phyloP scores from a whole-genome alignment of 805 yeast genomes.

The Metschnikowia hibisci region DNA sequence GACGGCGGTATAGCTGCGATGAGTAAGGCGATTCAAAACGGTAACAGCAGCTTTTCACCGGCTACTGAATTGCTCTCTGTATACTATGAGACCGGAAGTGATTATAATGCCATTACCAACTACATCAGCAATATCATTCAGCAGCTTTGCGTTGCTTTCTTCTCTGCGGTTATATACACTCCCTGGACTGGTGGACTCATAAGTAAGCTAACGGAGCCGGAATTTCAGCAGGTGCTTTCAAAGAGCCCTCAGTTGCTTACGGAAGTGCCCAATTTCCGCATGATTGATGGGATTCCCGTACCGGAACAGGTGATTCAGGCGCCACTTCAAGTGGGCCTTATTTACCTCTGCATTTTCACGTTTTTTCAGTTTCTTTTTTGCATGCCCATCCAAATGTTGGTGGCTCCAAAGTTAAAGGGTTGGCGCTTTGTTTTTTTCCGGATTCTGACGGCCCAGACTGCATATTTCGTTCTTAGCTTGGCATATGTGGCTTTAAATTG shows the following conservation, averaged over 20 bases:
- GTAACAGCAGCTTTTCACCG: slow-evolving; percentile 18
- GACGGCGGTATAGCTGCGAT: slow-evolving; percentile 27
- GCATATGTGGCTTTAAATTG: slow-evolving; percentile 27
- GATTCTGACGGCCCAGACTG: slow-evolving; percentile 25
- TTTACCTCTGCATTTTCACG: slow-evolving; percentile 30
- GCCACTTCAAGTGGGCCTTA: slow-evolving; percentile 30
- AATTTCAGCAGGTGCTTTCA: slow-evolving; percentile 9
- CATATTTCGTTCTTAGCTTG: slow-evolving; percentile 27
- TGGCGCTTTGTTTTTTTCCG: slow-evolving; percentile 22
- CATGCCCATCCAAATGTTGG: slow-evolving; percentile 24
- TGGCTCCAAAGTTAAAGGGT: slow-evolving; percentile 27
- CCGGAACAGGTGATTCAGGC: slow-evolving; percentile 24
- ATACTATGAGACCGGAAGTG: slow-evolving; percentile 32
- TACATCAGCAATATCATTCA: slow-evolving; percentile 20
- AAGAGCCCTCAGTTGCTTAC: slow-evolving; percentile 25
- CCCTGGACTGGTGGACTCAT: slow-evolving; percentile 19
- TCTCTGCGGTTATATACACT: slow-evolving; percentile 17
- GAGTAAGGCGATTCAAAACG: slow-evolving; percentile 19
- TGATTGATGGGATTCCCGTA: slow-evolving; percentile 26
- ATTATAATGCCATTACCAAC: slow-evolving; percentile 28
- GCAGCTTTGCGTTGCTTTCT: slow-evolving; percentile 16
- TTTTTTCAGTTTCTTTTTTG: slow-evolving; percentile 33
- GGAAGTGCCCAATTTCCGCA: slow-evolving; percentile 21
- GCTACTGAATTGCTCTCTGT: slow-evolving; percentile 22
- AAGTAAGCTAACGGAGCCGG: slow-evolving; percentile 8